Percentiles rank a stretch among this genome's conserved stretches.
These are phyloP conservation scores for Adansonia madagascariensis DNA, from an alignment of 441 rosid species.

Conservation along the genomic window DNA sequence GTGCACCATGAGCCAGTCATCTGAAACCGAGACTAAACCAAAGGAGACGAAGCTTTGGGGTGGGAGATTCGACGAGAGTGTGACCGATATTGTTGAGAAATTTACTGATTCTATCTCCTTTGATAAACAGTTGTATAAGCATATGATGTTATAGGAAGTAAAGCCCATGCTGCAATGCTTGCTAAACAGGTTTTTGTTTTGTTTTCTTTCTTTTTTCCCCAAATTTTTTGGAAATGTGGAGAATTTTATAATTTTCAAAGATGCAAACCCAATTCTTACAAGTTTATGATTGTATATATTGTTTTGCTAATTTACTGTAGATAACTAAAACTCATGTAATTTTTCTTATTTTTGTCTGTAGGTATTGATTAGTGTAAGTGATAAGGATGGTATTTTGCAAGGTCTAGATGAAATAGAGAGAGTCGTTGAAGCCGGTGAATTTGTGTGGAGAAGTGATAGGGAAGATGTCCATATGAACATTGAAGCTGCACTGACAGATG, in stretches of 20 bases:
- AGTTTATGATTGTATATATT: not conserved
- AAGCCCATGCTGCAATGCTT: constrained; percentile 93
- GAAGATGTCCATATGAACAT: constrained; percentile 98
- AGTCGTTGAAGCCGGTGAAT: constrained; percentile 60
- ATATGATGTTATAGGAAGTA: constrained; percentile 89
- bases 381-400: constrained; percentile 62
- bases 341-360: constrained; percentile 28
- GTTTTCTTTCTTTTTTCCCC: not conserved
- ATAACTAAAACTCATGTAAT: not conserved
- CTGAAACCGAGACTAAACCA: constrained; percentile 31
- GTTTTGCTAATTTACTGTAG: not conserved
- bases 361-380: constrained; percentile 67
- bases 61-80: constrained; percentile 89
- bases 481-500: constrained; percentile 87
- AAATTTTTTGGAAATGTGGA: constrained; percentile 16
- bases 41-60: constrained; percentile 95
- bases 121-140: constrained; percentile 80
- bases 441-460: constrained; percentile 87
- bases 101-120: constrained; percentile 92
- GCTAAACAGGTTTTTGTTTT: constrained; percentile 60
- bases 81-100: constrained; percentile 75
- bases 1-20: constrained; percentile 51
- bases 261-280: not conserved
- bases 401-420: constrained; percentile 78
- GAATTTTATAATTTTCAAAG: not conserved